Evolutionary conservation across 805 yeast genomes (phyloP).

Genomic region (Yarrowia phangngaensis): DNA sequence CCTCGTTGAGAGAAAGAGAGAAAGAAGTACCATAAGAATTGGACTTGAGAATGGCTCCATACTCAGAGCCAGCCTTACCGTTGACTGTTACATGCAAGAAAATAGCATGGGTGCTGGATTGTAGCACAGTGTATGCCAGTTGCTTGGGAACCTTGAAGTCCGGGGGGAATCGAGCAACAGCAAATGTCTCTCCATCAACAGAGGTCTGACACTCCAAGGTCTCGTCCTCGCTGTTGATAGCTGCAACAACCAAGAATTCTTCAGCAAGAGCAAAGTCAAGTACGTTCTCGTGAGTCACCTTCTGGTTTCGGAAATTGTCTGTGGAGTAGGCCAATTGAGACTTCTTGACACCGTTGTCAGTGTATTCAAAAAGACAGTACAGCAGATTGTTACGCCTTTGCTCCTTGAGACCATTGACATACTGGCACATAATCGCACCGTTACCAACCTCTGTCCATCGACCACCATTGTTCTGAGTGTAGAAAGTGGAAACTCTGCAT

Average conservation of each 20-base stretch:
- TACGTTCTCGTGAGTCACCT: conserved; percentile 49
- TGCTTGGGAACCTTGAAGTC: conserved; percentile 55
- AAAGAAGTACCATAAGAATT: conserved; percentile 89
- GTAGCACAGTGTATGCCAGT: conserved; percentile 75
- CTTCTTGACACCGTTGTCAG: conserved; percentile 10
- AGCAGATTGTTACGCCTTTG: conserved; percentile 51
- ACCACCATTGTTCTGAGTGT: conserved; percentile 65
- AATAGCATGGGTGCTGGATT: conserved; percentile 65
- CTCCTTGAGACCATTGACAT: conserved; percentile 53
- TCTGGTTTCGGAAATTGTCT: conserved; percentile 47
- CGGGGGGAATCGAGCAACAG: conserved; percentile 76
- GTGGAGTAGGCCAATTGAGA: conserved; percentile 46
- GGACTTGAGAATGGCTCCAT: conserved; percentile 78
- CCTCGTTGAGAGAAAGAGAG: conserved; percentile 61
- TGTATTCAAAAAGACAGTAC: conserved; percentile 51
- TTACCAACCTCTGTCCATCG: conserved; percentile 54
- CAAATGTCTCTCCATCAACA: conserved; percentile 70
- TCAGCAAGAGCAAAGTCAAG: conserved; percentile 73
- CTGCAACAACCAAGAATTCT: conserved; percentile 70
- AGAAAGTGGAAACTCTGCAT: conserved; percentile 58
- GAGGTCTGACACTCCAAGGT: conserved; percentile 67
- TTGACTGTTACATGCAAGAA: conserved; percentile 79
- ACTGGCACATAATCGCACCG: conserved; percentile 60
- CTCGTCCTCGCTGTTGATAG: conserved; percentile 45
- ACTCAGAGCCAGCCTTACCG: conserved; percentile 50